phyloP scores from a whole-genome alignment of 2,329 filamentous ascomycete genomes.

The Ascocoryne sarcoides region DNA sequence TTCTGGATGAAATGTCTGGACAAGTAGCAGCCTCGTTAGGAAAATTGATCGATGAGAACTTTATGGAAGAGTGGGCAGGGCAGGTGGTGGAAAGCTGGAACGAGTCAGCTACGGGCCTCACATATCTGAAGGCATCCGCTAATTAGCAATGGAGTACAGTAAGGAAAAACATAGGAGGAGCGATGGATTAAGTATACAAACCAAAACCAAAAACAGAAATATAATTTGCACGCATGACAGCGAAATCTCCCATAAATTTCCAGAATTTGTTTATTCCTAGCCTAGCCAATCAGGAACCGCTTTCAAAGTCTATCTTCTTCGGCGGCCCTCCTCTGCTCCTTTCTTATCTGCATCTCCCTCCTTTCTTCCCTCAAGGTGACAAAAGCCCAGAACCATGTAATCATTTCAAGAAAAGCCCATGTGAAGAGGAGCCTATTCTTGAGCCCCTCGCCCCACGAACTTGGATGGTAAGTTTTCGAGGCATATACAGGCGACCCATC shows the following conservation, averaged over 20 bases:
- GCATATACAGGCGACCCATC: slow-evolving; percentile 42
- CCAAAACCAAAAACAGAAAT: too few relatives aligned
- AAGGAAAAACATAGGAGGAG: too few relatives aligned
- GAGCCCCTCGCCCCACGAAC: slow-evolving; percentile 53
- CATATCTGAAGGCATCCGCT: slow-evolving; percentile 13
- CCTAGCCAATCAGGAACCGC: too few relatives aligned
- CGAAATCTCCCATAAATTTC: neutral
- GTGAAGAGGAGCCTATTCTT: slow-evolving; percentile 82
- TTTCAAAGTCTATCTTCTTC: slow-evolving; percentile 29
- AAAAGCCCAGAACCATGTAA: slow-evolving; percentile 83
- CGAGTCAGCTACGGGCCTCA: slow-evolving; percentile 25
- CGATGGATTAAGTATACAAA: too few relatives aligned
- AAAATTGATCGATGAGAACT: slow-evolving; percentile 20
- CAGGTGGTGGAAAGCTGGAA: slow-evolving; percentile 27
- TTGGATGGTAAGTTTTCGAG: slow-evolving; percentile 31
- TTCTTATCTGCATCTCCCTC: slow-evolving; percentile 28
- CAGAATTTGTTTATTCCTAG: too few relatives aligned
- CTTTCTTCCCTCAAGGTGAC: slow-evolving; percentile 60
- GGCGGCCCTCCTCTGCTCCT: slow-evolving; percentile 26
- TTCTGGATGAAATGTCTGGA: neutral
- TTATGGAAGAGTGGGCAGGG: slow-evolving; percentile 28
- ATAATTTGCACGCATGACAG: neutral
- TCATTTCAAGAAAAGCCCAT: slow-evolving; percentile 74
- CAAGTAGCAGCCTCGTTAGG: slow-evolving; percentile 15
- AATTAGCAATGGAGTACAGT: neutral